These are phyloP conservation scores for Incumbomyces lentus DNA, from an alignment of 2,329 filamentous ascomycete species.

Conservation along the genomic window DNA sequence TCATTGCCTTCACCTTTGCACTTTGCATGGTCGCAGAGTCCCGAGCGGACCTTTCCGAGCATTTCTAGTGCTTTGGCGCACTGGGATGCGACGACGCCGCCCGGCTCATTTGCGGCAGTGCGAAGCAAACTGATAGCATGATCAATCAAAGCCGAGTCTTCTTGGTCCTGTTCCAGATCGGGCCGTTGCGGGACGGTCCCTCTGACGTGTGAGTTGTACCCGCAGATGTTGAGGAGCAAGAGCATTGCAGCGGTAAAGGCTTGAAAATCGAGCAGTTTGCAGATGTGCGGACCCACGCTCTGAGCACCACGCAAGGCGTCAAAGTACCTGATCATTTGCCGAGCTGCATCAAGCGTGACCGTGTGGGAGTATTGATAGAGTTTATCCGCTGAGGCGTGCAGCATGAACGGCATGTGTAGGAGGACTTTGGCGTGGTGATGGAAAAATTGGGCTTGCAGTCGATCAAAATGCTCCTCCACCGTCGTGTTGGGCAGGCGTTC, in stretches of 20 bases:
- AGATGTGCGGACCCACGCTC: slow-evolving; percentile 27
- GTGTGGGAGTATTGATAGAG: slow-evolving; percentile 31
- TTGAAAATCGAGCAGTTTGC: slow-evolving; percentile 40
- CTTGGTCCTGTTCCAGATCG: slow-evolving; percentile 24
- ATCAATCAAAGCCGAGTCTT: slow-evolving; percentile 30
- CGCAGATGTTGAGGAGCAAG: slow-evolving; percentile 34
- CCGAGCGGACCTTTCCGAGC: slow-evolving; percentile 24
- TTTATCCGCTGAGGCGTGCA: slow-evolving; percentile 28
- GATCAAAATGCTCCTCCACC: slow-evolving; percentile 24
- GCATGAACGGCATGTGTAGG: slow-evolving; percentile 40
- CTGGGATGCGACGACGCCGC: slow-evolving; percentile 35
- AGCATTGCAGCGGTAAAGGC: slow-evolving; percentile 38
- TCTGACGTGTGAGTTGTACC: slow-evolving; percentile 24
- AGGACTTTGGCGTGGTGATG: slow-evolving; percentile 31
- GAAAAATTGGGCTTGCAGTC: slow-evolving; percentile 30
- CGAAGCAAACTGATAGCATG: slow-evolving; percentile 26
- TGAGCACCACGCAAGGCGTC: slow-evolving; percentile 25
- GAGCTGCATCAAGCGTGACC: slow-evolving; percentile 32
- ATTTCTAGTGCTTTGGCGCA: slow-evolving; percentile 32
- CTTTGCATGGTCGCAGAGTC: slow-evolving; percentile 12
- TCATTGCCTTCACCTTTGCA: background rate
- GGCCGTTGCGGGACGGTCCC: slow-evolving; percentile 10
- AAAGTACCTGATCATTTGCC: slow-evolving; percentile 32
- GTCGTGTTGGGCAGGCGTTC: slow-evolving; percentile 17
- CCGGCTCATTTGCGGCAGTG: slow-evolving; percentile 24